These are phyloP conservation scores for Neopestalotiopsis sp. DNA, from an alignment of 2,329 filamentous ascomycete genomes.

Conservation along the genomic window DNA sequence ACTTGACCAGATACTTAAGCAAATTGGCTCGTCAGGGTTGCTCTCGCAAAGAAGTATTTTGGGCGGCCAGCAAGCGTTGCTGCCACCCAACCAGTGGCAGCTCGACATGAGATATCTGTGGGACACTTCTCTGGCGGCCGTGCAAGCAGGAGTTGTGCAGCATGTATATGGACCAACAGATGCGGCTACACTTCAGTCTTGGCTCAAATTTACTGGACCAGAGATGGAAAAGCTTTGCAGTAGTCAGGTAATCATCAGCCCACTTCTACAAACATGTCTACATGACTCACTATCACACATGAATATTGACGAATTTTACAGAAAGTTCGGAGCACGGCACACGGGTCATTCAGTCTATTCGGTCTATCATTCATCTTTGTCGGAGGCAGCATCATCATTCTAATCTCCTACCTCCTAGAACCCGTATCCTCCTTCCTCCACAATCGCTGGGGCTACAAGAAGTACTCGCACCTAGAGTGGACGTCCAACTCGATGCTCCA, in stretches of 20 bases:
- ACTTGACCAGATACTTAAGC: too few relatives aligned
- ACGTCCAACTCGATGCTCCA: constrained; percentile 29
- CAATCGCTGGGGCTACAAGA: constrained; percentile 18
- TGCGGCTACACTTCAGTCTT: neutral
- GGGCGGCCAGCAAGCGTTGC: neutral
- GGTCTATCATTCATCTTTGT: constrained; percentile 30
- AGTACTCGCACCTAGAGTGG: constrained; percentile 33
- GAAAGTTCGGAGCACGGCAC: constrained; percentile 31
- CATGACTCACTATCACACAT: too few relatives aligned
- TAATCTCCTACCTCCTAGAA: constrained; percentile 26
- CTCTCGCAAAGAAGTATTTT: neutral
- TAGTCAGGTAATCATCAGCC: too few relatives aligned
- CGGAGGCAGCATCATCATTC: constrained; percentile 25
- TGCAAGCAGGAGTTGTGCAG: neutral
- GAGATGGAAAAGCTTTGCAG: neutral
- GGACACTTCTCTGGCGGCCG: neutral
- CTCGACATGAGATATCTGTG: neutral
- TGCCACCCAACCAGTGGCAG: neutral
- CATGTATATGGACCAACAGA: neutral
- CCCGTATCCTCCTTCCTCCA: constrained; percentile 22
- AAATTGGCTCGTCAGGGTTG: neutral
- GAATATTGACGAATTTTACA: constrained; percentile 10
- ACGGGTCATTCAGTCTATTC: constrained; percentile 35
- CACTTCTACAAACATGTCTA: too few relatives aligned
- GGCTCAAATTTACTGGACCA: neutral